phyloP scores from a whole-genome alignment of 1,139 yeast genomes.

The Yamadazyma siamensis region DNA sequence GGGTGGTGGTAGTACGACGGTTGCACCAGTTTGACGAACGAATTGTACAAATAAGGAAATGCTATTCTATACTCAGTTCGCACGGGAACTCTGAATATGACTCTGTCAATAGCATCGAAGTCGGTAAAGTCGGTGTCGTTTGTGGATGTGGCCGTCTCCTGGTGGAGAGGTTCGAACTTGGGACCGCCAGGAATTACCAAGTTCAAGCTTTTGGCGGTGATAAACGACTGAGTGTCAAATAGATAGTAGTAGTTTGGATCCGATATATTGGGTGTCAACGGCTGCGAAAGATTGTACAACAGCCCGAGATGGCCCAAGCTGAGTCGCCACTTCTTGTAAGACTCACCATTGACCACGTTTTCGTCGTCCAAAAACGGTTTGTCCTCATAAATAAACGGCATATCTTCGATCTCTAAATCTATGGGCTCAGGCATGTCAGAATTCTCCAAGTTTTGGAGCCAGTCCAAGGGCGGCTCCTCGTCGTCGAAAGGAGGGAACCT shows the following conservation, averaged over 20 bases:
- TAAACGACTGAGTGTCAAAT: slow-evolving; percentile 74
- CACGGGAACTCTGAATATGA: slow-evolving; percentile 73
- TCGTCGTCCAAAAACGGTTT: slow-evolving; percentile 65
- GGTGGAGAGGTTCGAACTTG: slow-evolving; percentile 84
- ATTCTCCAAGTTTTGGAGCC: slow-evolving; percentile 74
- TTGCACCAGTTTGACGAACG: slow-evolving; percentile 65
- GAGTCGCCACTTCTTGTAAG: slow-evolving; percentile 72
- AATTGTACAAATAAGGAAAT: slow-evolving; percentile 80
- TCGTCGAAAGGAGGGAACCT: slow-evolving; percentile 96
- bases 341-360: slow-evolving; percentile 62
- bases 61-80: slow-evolving; percentile 85
- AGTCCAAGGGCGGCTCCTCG: slow-evolving; percentile 89
- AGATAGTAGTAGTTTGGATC: slow-evolving; percentile 62
- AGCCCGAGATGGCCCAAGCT: slow-evolving; percentile 61
- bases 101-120: slow-evolving; percentile 82
- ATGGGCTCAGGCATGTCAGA: slow-evolving; percentile 71
- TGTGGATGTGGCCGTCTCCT: slow-evolving; percentile 53
- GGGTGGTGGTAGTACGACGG: slow-evolving; percentile 65
- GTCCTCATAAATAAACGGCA: slow-evolving; percentile 80
- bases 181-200: slow-evolving; percentile 94
- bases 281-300: slow-evolving; percentile 63
- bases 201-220: slow-evolving; percentile 88
- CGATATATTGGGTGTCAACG: slow-evolving; percentile 56
- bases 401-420: slow-evolving; percentile 54
- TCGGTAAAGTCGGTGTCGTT: slow-evolving; percentile 80